A percentile compares a stretch with the other conserved stretches of the same genome.
phyloP scores from a whole-genome alignment of 2,329 filamentous ascomycete species.

The Davidsoniella neocaledoniae region DNA sequence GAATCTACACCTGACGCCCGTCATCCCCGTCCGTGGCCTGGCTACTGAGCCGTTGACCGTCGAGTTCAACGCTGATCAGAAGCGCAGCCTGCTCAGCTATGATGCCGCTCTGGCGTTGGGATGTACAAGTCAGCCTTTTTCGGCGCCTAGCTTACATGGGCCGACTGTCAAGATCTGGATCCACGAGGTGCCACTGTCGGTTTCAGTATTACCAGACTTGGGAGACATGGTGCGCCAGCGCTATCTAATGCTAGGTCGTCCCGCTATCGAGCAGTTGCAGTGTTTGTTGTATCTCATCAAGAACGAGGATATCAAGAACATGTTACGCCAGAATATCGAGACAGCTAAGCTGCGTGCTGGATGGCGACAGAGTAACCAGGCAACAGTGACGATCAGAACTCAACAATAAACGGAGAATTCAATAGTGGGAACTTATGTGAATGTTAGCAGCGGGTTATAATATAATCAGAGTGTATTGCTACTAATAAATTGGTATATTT shows the following conservation, averaged over 20 bases:
- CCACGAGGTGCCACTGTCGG: conserved; percentile 2
- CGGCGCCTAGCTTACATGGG: conserved; percentile 6
- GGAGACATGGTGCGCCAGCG: conserved; percentile 5
- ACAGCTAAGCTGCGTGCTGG: background rate
- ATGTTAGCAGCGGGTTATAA: no score
- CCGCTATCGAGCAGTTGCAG: conserved; percentile 7
- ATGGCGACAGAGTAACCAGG: background rate
- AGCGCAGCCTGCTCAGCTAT: conserved; percentile 3
- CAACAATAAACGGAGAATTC: background rate
- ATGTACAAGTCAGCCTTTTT: conserved; percentile 1
- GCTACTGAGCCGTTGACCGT: conserved; percentile 3
- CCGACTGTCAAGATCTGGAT: conserved; percentile 8
- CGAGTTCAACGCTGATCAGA: conserved; percentile 8
- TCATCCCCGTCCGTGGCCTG: background rate
- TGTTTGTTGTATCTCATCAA: conserved; percentile 8
- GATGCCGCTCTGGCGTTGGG: conserved; percentile 3
- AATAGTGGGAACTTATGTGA: no score
- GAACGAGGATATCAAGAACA: background rate
- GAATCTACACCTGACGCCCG: no score
- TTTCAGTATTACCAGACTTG: conserved; percentile 5
- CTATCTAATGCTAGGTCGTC: conserved; percentile 4
- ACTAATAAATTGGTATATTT: no score
- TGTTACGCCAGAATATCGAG: background rate
- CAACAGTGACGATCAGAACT: conserved; percentile 1
- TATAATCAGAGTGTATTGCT: no score